Percentiles rank a stretch among this genome's conserved stretches.
Evolutionary conservation across 768 basidiomycete genomes (phyloP).

Genomic region (Suillus americanus): DNA sequence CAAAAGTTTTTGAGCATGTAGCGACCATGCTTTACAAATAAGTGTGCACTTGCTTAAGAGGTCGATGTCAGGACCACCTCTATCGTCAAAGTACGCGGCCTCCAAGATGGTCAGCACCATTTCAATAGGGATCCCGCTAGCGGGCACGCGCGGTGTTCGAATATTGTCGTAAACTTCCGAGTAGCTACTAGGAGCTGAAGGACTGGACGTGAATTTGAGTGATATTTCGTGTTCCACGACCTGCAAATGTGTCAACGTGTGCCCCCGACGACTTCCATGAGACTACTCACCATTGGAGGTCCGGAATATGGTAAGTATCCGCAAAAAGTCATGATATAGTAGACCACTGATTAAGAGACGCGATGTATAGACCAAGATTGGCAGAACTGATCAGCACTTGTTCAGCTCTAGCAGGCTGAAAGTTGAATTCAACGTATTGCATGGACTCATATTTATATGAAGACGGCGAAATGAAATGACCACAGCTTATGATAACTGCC

Average conservation of each 20-base stretch:
- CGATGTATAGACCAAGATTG: conserved; percentile 5
- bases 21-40: conserved; percentile 67
- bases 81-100: conserved; percentile 43
- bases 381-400: not conserved
- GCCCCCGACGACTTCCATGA: not conserved
- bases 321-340: conserved; percentile 26
- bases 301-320: conserved; percentile 21
- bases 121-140: conserved; percentile 56
- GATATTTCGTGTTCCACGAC: conserved; percentile 37
- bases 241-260: conserved; percentile 20
- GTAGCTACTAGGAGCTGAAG: conserved; percentile 18
- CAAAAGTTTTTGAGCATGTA: conserved; percentile 61
- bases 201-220: conserved; percentile 36
- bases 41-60: conserved; percentile 57
- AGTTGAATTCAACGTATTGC: not conserved
- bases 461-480: conserved; percentile 1
- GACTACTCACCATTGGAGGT: conserved; percentile 25
- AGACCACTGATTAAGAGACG: conserved; percentile 16
- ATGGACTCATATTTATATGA: conserved; percentile 26
- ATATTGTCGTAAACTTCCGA: conserved; percentile 14
- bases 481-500: not conserved
- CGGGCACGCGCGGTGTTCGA: conserved; percentile 21
- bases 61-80: conserved; percentile 33
- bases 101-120: conserved; percentile 64
- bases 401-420: not conserved